Conservation (phyloP, 2,329 filamentous ascomycete species). For the Epichloe aotearoae region DNA sequence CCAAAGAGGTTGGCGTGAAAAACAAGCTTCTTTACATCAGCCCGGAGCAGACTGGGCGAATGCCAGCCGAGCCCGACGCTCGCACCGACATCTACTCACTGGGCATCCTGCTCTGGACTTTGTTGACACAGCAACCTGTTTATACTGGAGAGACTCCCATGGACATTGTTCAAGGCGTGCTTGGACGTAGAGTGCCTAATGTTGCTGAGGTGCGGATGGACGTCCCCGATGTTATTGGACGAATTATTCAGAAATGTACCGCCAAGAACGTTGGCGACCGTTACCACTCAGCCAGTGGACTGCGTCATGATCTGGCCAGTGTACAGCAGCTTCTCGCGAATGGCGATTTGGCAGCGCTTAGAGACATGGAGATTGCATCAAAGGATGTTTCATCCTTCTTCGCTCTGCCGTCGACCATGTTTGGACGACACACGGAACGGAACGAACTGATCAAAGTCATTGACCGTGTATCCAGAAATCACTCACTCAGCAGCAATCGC, state of each 20-base stretch:
- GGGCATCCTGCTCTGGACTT: conserved; percentile 78
- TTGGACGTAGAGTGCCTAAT: conserved; percentile 64
- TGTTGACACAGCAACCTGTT: conserved; percentile 65
- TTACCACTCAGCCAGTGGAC: conserved; percentile 78
- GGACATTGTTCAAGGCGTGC: conserved; percentile 82
- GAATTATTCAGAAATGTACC: conserved; percentile 84
- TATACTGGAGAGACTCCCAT: conserved; percentile 71
- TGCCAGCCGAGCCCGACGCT: conserved; percentile 83
- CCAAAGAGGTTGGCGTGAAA: conserved; percentile 72
- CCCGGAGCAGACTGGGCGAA: conserved; percentile 84
- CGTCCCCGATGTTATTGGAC: conserved; percentile 68
- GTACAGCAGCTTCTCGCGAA: conserved; percentile 63
- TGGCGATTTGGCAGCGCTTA: conserved; percentile 58
- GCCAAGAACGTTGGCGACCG: conserved; percentile 77
- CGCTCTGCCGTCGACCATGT: conserved; percentile 67
- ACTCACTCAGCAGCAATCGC: conserved; percentile 33
- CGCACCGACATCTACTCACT: conserved; percentile 90
- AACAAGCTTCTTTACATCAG: conserved; percentile 87
- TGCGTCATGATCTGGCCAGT: conserved; percentile 66
- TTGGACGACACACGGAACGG: conserved; percentile 64
- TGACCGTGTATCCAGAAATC: conserved; percentile 58
- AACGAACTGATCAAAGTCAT: conserved; percentile 60
- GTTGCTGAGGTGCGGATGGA: conserved; percentile 69
- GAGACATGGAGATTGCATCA: conserved; percentile 63
- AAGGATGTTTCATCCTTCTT: conserved; percentile 89